Evolutionary conservation across 345 rosid genomes (phyloP).

Genomic region (Acer saccharum): DNA sequence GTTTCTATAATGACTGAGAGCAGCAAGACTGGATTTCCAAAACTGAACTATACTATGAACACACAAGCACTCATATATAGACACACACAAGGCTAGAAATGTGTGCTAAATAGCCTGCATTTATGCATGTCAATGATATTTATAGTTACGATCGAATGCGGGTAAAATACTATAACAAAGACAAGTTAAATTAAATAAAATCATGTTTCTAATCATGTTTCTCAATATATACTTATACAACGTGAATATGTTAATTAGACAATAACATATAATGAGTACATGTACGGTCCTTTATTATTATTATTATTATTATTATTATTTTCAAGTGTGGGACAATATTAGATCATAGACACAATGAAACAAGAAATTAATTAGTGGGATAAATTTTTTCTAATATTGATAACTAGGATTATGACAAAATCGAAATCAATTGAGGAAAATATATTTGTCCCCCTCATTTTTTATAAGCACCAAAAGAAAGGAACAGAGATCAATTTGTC

Average conservation of each 20-base stretch:
- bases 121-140: background rate
- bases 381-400: background rate
- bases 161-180: background rate
- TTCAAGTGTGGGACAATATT: background rate
- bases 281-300: background rate
- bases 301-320: background rate
- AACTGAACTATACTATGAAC: background rate
- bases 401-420: background rate
- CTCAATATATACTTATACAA: background rate
- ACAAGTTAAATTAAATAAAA: slow-evolving; percentile 8
- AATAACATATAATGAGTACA: background rate
- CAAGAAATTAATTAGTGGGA: background rate
- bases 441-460: background rate
- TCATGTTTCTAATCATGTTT: slow-evolving; percentile 12
- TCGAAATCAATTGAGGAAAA: slow-evolving; percentile 7
- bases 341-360: background rate
- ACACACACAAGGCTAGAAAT: background rate
- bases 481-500: background rate
- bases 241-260: background rate
- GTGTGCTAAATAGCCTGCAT: slow-evolving; percentile 3
- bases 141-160: background rate
- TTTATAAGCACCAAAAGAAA: background rate
- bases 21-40: background rate
- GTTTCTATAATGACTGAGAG: too few relatives aligned
- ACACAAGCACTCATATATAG: background rate